A percentile compares a stretch with the other conserved stretches of the same genome.
phyloP scores from a whole-genome alignment of 1,284 basidiomycete species.

The Flammula alnicola region DNA sequence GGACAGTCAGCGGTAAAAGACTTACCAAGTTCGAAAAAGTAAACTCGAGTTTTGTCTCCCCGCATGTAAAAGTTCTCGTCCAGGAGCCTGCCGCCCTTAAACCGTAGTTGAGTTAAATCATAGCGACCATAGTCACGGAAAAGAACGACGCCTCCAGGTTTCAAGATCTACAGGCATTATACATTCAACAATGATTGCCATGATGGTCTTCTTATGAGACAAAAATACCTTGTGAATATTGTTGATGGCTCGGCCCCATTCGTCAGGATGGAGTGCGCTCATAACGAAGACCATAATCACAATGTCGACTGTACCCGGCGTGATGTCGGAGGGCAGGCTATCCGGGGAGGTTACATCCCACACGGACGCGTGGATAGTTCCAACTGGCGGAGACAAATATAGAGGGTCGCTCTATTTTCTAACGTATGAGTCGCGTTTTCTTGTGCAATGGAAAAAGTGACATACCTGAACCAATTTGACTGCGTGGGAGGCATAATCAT shows the following conservation, averaged over 20 bases:
- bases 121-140: conserved; percentile 96
- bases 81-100: conserved; percentile 87
- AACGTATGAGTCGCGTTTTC: neutral
- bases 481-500: conserved; percentile 91
- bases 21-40: conserved; percentile 89
- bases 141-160: conserved; percentile 85
- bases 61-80: conserved; percentile 95
- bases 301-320: conserved; percentile 79
- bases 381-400: conserved; percentile 71
- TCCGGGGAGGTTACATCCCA: conserved; percentile 86
- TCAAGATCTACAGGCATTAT: conserved; percentile 89
- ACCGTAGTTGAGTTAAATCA: conserved; percentile 92
- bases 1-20: conserved; percentile 9
- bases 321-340: conserved; percentile 67
- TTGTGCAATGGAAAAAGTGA: neutral
- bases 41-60: conserved; percentile 96
- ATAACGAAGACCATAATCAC: conserved; percentile 95
- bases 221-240: conserved; percentile 76
- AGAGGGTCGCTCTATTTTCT: conserved; percentile 58
- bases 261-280: conserved; percentile 91
- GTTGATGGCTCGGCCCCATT: conserved; percentile 87
- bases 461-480: conserved; percentile 87
- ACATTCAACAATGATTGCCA: no score
- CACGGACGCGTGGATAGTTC: conserved; percentile 79
- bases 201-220: neutral